Evolutionary conservation across 2,329 filamentous ascomycete genomes (phyloP), one percentile per base, ranked within the genome.

Genomic region (Calycina marina): DNA sequence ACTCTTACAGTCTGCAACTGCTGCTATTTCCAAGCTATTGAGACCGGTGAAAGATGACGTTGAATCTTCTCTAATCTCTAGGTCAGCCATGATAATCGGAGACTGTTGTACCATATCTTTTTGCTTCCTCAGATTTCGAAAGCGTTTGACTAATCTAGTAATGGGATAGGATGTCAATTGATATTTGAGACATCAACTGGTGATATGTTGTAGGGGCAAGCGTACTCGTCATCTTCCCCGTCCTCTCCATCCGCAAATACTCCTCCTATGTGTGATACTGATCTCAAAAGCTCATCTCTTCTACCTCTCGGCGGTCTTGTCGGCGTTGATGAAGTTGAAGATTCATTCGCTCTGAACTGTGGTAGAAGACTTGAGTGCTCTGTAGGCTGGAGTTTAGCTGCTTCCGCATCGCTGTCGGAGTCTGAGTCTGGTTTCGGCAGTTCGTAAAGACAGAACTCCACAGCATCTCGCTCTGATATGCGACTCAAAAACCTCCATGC

Each of bases 11-110:
- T 81, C 69, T 9, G 77, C 77, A 13, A 92, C 73, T 28, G 78
- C 76, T 15, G 83, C 84, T 47, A 93, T 86, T 51, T 93, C 84
- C 11, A 96, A 64, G 2, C 83, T 84, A 52, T 90, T 93, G 29
- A 93, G 63, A 12, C 77, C 75, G 20, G 74, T 72, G 51, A 93
- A 93, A 1, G 75, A 69, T 0, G 71, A 67, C 0, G 77, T 79
- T 16, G 79, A 72, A 30, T 80, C 70, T 5, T 69, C 63, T n/a
- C 20, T 22, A 9, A 22, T n/a, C n/a, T 22, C n/a, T 8, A 22
- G 8, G 20, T 22, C 3, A 22, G 20, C n/a, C n/a, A n/a, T n/a
- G n/a, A n/a, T n/a, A n/a, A n/a, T n/a, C n/a, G n/a, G n/a, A n/a
- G n/a, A n/a, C n/a, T n/a, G n/a, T n/a, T n/a, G n/a, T n/a, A n/a